phyloP scores from a whole-genome alignment of 441 rosid genomes.

The Daphne laureola region DNA sequence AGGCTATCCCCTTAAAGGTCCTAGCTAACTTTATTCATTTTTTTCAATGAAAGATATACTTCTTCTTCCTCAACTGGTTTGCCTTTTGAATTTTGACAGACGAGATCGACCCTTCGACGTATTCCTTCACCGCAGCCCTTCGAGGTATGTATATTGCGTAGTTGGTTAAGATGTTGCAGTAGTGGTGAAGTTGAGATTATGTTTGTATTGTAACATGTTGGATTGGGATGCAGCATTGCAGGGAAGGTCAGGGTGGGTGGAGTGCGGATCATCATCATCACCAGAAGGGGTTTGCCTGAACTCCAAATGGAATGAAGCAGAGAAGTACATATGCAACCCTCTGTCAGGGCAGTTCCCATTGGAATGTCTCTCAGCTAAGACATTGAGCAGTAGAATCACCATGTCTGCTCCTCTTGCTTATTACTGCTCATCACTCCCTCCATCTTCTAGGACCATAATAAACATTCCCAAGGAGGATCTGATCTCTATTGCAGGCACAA shows the following conservation, averaged over 20 bases:
- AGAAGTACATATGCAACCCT: conserved; percentile 89
- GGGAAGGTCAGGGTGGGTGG: conserved; percentile 50
- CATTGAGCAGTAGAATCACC: conserved; percentile 45
- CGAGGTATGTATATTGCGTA: conserved; percentile 34
- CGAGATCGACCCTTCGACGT: conserved; percentile 86
- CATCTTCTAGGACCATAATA: background rate
- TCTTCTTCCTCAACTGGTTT: background rate
- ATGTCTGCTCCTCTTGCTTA: conserved; percentile 82
- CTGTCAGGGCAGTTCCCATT: conserved; percentile 83
- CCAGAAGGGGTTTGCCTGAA: conserved; percentile 79
- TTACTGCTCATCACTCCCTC: conserved; percentile 19
- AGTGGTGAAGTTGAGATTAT: no score
- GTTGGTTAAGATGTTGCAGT: no score
- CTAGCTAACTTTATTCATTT: no score
- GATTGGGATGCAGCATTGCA: conserved; percentile 61
- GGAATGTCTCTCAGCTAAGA: conserved; percentile 89
- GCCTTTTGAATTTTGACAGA: conserved; percentile 27
- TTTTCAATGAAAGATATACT: no score
- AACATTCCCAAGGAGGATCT: background rate
- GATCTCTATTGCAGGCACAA: no score
- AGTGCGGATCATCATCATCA: conserved; percentile 38
- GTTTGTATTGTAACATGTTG: no score
- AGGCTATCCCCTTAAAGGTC: conserved; percentile 62
- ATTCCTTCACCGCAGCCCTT: conserved; percentile 79
- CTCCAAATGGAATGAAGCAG: conserved; percentile 96